phyloP scores from a whole-genome alignment of 805 yeast genomes.

The Metschnikowia lachancei region DNA sequence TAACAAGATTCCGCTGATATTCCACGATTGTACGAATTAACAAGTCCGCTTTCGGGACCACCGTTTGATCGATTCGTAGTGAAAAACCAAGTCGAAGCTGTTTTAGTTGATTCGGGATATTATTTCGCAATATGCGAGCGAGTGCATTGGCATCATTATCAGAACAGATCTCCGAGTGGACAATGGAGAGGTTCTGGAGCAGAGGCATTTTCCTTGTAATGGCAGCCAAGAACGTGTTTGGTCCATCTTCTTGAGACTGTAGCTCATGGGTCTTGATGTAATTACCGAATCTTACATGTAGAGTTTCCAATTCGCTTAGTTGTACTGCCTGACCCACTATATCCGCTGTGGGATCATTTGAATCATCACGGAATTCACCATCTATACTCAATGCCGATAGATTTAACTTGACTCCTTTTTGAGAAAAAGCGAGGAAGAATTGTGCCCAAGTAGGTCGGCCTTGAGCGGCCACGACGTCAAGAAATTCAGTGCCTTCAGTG shows the following conservation, averaged over 20 bases:
- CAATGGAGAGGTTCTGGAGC: not conserved
- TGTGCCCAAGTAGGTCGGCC: not conserved
- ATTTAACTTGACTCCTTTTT: too few species aligned
- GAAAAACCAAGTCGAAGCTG: not conserved
- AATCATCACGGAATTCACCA: too few species aligned
- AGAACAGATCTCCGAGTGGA: not conserved
- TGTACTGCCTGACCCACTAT: too few species aligned
- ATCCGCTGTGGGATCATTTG: too few species aligned
- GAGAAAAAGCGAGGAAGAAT: too few species aligned
- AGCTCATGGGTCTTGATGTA: not conserved
- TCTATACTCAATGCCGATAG: too few species aligned
- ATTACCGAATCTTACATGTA: not conserved
- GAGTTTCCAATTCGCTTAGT: too few species aligned
- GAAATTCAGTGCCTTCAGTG: too few species aligned
- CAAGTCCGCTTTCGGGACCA: too few species aligned
- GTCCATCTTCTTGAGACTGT: not conserved
- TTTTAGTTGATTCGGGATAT: slow-evolving; percentile 1
- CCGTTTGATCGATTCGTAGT: not conserved
- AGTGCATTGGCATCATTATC: not conserved
- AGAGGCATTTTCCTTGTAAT: not conserved
- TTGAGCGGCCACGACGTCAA: not conserved
- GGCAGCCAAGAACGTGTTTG: not conserved
- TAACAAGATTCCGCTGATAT: not conserved
- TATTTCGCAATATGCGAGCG: not conserved
- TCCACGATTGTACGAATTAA: not conserved